A percentile compares a stretch with the other conserved stretches of the same genome.
These are phyloP conservation scores for Caryopteris hybrid DNA, from an alignment of 305 asterid genomes.

Conservation along the genomic window DNA sequence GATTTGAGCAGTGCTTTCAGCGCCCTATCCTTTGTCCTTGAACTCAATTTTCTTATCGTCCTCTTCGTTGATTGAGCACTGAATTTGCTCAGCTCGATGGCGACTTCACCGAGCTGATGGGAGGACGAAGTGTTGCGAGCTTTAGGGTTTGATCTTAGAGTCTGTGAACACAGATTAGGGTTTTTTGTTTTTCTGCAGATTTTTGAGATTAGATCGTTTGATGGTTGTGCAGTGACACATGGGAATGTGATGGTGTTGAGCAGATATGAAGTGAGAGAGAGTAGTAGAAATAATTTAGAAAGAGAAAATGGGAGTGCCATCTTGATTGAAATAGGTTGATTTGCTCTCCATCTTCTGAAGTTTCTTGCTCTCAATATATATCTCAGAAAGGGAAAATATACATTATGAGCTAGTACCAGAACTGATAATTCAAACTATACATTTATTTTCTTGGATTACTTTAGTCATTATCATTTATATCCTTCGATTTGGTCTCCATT, in stretches of 20 bases:
- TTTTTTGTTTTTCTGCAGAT: slow-evolving; percentile 12
- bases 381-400: neutral
- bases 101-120: neutral
- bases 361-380: neutral
- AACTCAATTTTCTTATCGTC: neutral
- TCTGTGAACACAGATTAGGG: neutral
- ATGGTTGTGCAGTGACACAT: neutral
- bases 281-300: neutral
- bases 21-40: neutral
- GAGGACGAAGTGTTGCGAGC: slow-evolving; percentile 3
- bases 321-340: neutral
- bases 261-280: neutral
- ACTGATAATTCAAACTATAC: neutral
- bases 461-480: neutral
- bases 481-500: no score
- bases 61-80: slow-evolving; percentile 12
- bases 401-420: neutral
- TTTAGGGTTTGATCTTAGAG: slow-evolving; percentile 1
- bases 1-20: neutral
- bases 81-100: slow-evolving; percentile 9
- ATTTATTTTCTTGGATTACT: neutral
- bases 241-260: neutral
- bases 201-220: slow-evolving; percentile 3
- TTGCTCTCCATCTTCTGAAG: neutral
- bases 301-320: neutral